Evolutionary conservation across 495 filamentous ascomycete genomes (phyloP).

Genomic region (Lindgomyces ingoldianus): DNA sequence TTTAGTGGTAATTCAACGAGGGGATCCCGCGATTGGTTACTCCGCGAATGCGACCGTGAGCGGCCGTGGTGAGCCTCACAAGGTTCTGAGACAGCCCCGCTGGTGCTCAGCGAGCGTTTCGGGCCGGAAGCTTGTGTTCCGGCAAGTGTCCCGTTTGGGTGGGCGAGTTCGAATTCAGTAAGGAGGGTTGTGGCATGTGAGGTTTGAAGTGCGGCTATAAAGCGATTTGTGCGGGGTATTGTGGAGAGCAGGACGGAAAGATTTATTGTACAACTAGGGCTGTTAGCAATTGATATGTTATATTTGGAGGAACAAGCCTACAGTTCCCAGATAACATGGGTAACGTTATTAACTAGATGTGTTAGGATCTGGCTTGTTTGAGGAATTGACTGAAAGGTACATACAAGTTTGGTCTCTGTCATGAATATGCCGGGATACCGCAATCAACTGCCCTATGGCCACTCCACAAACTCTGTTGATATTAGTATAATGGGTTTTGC

Average conservation of each 20-base stretch:
- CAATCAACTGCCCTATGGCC: constrained; percentile 5
- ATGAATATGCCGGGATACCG: neutral
- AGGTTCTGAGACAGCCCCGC: neutral
- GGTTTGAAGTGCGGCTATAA: constrained; percentile 19
- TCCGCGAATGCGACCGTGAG: constrained; percentile 1
- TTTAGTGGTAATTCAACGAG: constrained; percentile 10
- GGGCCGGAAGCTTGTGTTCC: neutral
- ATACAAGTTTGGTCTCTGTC: constrained; percentile 13
- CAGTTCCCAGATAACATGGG: constrained; percentile 5
- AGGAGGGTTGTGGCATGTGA: constrained; percentile 12
- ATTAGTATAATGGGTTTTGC: neutral
- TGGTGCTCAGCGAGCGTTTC: neutral
- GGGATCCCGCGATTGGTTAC: constrained; percentile 10
- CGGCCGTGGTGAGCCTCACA: neutral
- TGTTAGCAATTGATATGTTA: neutral
- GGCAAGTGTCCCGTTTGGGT: constrained; percentile 6
- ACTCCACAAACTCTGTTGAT: constrained; percentile 7
- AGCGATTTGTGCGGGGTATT: constrained; percentile 28
- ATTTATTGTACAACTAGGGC: constrained; percentile 12
- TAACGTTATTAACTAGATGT: neutral
- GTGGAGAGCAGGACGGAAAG: constrained; percentile 27
- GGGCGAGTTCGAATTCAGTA: constrained; percentile 27
- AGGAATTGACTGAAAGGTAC: too few relatives aligned
- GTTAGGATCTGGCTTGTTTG: too few relatives aligned
- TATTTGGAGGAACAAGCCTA: neutral